Conservation (phyloP, 768 basidiomycete genomes). For the Tulasnella sp. region DNA sequence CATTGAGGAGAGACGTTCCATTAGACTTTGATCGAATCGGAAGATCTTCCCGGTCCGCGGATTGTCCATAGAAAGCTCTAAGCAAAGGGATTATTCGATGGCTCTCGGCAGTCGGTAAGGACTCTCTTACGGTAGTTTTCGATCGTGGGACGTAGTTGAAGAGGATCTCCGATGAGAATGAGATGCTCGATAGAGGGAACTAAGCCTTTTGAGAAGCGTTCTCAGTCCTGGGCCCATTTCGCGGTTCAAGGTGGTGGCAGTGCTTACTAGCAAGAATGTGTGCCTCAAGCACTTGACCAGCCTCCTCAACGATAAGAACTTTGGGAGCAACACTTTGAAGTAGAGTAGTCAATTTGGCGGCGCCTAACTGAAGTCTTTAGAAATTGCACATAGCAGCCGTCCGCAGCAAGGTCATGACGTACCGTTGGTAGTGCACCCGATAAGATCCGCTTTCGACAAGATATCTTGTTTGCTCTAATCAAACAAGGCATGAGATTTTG, state of each 20-base stretch:
- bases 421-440: slow-evolving; percentile 74
- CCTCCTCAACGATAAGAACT: slow-evolving; percentile 65
- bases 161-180: slow-evolving; percentile 68
- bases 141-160: slow-evolving; percentile 58
- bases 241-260: not conserved
- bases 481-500: too few species aligned
- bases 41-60: slow-evolving; percentile 41
- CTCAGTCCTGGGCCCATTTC: not conserved
- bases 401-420: not conserved
- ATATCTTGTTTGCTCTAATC: slow-evolving; percentile 47
- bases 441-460: slow-evolving; percentile 44
- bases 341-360: slow-evolving; percentile 51
- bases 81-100: not conserved
- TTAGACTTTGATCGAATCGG: slow-evolving; percentile 60
- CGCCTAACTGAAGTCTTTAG: slow-evolving; percentile 31
- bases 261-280: slow-evolving; percentile 40
- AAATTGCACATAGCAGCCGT: not conserved
- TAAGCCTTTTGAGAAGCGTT: slow-evolving; percentile 26
- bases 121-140: slow-evolving; percentile 26
- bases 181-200: slow-evolving; percentile 57
- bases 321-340: slow-evolving; percentile 51
- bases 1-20: slow-evolving; percentile 52
- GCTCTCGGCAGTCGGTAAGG: not conserved
- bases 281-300: slow-evolving; percentile 72
- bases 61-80: slow-evolving; percentile 62